phyloP scores from a whole-genome alignment of 305 asterid genomes.

The Nicotiana rustica region DNA sequence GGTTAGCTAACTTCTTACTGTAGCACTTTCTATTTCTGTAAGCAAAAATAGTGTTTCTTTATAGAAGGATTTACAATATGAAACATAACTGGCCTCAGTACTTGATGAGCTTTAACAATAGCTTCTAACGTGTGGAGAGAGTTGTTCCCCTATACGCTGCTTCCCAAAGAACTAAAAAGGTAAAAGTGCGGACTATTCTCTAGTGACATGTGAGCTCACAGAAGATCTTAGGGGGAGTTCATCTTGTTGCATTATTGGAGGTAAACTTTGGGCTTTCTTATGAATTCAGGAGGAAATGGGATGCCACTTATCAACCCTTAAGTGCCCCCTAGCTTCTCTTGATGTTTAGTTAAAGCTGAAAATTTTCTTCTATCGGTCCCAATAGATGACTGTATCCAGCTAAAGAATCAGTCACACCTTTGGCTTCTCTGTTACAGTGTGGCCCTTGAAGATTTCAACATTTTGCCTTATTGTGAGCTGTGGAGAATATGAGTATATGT shows the following conservation, averaged over 20 bases:
- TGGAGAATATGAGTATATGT: no score
- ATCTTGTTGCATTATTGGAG: slow-evolving; percentile 8
- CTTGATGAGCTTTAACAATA: not conserved
- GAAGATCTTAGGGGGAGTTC: not conserved
- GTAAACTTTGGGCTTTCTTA: not conserved
- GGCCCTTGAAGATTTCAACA: not conserved
- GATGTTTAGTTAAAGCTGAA: no score
- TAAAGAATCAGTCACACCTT: not conserved
- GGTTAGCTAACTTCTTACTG: no score
- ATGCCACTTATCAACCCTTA: not conserved
- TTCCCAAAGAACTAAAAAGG: not conserved
- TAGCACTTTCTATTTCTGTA: no score
- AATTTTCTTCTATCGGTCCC: not conserved
- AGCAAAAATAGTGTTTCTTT: not conserved
- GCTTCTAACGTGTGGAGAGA: not conserved
- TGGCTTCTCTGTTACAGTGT: not conserved
- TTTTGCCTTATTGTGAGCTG: not conserved
- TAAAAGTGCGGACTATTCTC: not conserved
- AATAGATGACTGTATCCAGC: not conserved
- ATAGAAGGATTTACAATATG: not conserved
- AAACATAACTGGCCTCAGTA: not conserved
- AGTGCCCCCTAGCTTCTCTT: no score
- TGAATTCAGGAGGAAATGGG: not conserved
- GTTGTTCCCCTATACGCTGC: not conserved
- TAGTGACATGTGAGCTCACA: not conserved